Percentiles rank a stretch among this genome's conserved stretches.
These are phyloP conservation scores for Candida dajiaensis DNA, from an alignment of 805 yeast genomes.

Conservation along the genomic window DNA sequence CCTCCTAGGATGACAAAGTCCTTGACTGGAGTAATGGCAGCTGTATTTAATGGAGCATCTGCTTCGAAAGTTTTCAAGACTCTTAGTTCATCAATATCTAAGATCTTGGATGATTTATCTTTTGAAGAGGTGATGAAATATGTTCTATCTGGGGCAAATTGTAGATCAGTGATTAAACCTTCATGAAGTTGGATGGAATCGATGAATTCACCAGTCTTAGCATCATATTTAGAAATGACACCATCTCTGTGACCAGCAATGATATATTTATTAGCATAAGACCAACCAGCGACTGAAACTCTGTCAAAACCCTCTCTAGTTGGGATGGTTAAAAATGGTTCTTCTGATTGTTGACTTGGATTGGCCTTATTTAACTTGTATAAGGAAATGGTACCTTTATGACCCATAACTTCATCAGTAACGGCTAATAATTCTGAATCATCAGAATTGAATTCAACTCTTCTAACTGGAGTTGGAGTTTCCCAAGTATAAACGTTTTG, in stretches of 20 bases:
- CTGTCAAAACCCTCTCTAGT: constrained; percentile 57
- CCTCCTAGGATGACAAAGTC: constrained; percentile 94
- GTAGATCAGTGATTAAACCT: constrained; percentile 78
- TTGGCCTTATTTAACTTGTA: constrained; percentile 54
- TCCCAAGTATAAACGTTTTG: constrained; percentile 66
- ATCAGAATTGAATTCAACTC: constrained; percentile 80
- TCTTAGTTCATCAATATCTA: constrained; percentile 72
- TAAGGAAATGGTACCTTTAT: constrained; percentile 67
- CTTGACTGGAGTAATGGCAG: constrained; percentile 89
- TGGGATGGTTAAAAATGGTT: constrained; percentile 54
- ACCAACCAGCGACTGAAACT: constrained; percentile 83
- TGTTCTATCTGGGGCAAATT: constrained; percentile 78
- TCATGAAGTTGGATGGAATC: constrained; percentile 64
- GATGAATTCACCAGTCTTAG: constrained; percentile 65
- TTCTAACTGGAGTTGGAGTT: constrained; percentile 80
- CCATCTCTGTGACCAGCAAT: constrained; percentile 91
- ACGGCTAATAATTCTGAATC: constrained; percentile 65
- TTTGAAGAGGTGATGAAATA: constrained; percentile 91
- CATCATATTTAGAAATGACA: constrained; percentile 70
- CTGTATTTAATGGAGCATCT: constrained; percentile 93
- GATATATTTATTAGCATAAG: constrained; percentile 66
- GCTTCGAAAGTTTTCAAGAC: constrained; percentile 70
- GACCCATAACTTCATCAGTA: constrained; percentile 90
- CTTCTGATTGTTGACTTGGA: constrained; percentile 38
- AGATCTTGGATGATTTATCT: constrained; percentile 76